phyloP scores from a whole-genome alignment of 116 monocot genomes.

The Cymodocea nodosa region DNA sequence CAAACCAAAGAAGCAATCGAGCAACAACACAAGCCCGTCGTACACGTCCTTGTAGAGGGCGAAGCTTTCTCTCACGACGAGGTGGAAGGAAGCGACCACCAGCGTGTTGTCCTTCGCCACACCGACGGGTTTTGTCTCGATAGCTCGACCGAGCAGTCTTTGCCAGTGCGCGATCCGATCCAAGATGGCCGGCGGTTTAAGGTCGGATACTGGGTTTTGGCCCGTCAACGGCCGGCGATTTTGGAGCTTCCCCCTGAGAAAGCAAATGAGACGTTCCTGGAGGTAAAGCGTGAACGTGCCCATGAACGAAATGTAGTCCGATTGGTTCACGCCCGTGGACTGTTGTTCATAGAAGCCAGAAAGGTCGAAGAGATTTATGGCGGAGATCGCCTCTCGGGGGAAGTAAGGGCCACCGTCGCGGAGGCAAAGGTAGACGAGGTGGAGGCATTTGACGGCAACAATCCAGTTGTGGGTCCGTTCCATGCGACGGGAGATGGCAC shows the following conservation, averaged over 20 bases:
- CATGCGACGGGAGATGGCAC: slow-evolving; percentile 37
- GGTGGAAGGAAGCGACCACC: slow-evolving; percentile 19
- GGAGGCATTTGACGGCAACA: slow-evolving; percentile 64
- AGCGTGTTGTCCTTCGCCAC: slow-evolving; percentile 14
- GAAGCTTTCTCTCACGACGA: slow-evolving; percentile 29
- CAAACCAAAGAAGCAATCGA: slow-evolving; percentile 34
- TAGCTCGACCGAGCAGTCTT: slow-evolving; percentile 23
- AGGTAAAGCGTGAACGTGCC: slow-evolving; percentile 53
- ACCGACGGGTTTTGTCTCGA: slow-evolving; percentile 26
- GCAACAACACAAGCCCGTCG: slow-evolving; percentile 20
- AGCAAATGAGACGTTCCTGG: slow-evolving; percentile 35
- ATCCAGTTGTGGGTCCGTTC: slow-evolving; percentile 45
- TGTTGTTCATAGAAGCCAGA: slow-evolving; percentile 27
- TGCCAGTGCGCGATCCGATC: slow-evolving; percentile 25
- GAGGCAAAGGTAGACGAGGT: slow-evolving; percentile 22
- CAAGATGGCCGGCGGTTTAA: slow-evolving; percentile 14
- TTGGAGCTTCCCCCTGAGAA: slow-evolving; percentile 28
- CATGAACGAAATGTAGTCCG: slow-evolving; percentile 58
- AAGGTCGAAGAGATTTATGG: slow-evolving; percentile 36
- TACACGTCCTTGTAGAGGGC: slow-evolving; percentile 30
- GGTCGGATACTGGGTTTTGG: slow-evolving; percentile 2
- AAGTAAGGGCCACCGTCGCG: slow-evolving; percentile 32
- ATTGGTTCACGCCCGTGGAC: slow-evolving; percentile 5
- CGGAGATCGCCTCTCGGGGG: slow-evolving; percentile 20
- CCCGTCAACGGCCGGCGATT: slow-evolving; percentile 8